Percentiles rank a stretch among this genome's conserved stretches.
Conservation (phyloP, 179 eudicot genomes). For the Drosera spatulata region DNA sequence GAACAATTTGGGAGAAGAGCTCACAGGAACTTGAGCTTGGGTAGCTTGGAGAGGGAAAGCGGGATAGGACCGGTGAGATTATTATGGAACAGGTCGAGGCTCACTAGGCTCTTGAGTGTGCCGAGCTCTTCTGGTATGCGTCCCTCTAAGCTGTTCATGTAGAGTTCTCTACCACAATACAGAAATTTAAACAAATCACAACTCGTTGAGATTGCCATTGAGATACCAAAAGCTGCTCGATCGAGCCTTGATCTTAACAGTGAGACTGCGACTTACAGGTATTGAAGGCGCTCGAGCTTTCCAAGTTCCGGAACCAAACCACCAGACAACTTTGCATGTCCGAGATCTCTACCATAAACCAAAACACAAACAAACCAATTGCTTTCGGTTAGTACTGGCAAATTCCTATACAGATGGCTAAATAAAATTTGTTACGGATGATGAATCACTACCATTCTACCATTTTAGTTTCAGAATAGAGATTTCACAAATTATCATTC, state of each 20-base stretch:
- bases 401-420: no score
- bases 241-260: no score
- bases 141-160: slow-evolving; percentile 62
- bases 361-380: no score
- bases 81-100: slow-evolving; percentile 59
- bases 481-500: no score
- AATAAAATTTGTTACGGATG: no score
- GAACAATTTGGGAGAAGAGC: slow-evolving; percentile 4
- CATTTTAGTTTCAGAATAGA: no score
- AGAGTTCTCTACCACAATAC: slow-evolving; percentile 32
- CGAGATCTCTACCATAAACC: slow-evolving; percentile 70
- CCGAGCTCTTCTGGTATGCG: slow-evolving; percentile 54
- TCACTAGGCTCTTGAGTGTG: slow-evolving; percentile 53
- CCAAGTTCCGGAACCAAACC: slow-evolving; percentile 77
- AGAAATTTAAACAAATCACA: not conserved
- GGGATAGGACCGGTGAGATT: slow-evolving; percentile 63
- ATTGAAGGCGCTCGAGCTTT: slow-evolving; percentile 61
- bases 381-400: no score
- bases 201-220: not conserved
- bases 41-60: slow-evolving; percentile 42
- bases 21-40: slow-evolving; percentile 57
- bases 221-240: not conserved
- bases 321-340: slow-evolving; percentile 77
- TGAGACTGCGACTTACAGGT: slow-evolving; percentile 39
- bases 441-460: no score